Evolutionary conservation across 2,329 filamentous ascomycete species (phyloP).

Genomic region (Exophiala sideris): DNA sequence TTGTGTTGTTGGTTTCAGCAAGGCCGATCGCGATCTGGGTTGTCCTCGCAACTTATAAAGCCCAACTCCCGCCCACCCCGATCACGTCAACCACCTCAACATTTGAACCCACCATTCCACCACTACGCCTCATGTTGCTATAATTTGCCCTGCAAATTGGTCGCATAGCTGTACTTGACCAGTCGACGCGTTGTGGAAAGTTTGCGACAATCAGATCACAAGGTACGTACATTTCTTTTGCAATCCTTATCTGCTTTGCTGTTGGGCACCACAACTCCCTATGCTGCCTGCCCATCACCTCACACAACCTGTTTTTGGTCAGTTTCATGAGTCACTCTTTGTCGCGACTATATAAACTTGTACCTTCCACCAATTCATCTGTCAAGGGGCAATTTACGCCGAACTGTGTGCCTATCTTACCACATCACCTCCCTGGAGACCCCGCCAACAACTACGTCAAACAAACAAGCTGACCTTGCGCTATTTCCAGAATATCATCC

Average conservation of each 20-base stretch:
- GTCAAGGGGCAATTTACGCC: neutral
- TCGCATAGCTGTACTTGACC: slow-evolving; percentile 23
- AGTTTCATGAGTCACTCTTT: slow-evolving; percentile 16
- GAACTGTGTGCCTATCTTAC: slow-evolving; percentile 16
- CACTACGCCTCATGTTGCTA: slow-evolving; percentile 17
- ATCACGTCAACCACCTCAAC: slow-evolving; percentile 14
- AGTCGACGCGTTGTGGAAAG: slow-evolving; percentile 5
- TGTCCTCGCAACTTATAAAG: slow-evolving; percentile 15
- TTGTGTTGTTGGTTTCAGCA: no score
- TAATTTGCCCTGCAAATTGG: slow-evolving; percentile 7
- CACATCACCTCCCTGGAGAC: neutral
- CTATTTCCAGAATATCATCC: neutral
- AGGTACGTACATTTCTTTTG: slow-evolving; percentile 24
- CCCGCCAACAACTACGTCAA: neutral
- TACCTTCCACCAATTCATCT: neutral
- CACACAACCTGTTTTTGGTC: slow-evolving; percentile 12
- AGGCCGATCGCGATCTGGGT: neutral
- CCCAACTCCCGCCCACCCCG: slow-evolving; percentile 16
- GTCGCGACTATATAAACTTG: slow-evolving; percentile 18
- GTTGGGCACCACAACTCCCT: slow-evolving; percentile 2
- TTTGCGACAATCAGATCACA: slow-evolving; percentile 14
- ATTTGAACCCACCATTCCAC: slow-evolving; percentile 13
- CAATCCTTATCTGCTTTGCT: slow-evolving; percentile 12
- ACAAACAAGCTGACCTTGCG: slow-evolving; percentile 11
- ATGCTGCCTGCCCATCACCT: slow-evolving; percentile 21